Conservation (phyloP, 169 alveolate species). For the Pseudocohnilembus persalinus region DNA sequence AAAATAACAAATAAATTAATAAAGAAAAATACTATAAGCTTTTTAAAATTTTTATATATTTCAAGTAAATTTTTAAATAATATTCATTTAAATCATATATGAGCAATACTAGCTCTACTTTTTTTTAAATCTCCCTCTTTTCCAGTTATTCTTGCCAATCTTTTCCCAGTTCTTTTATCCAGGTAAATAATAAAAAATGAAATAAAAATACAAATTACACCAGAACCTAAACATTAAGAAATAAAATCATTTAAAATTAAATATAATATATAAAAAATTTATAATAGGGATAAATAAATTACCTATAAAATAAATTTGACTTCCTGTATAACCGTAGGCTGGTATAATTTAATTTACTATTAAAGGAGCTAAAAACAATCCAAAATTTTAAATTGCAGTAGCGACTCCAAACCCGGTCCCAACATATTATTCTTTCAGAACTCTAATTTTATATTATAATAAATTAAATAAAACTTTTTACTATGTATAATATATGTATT, state of each 20-base stretch:
- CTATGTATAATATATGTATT: too few species aligned
- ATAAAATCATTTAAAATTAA: too few species aligned
- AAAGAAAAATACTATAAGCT: too few species aligned
- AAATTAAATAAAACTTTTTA: too few species aligned
- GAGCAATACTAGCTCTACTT: background rate
- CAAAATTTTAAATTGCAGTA: slow-evolving; percentile 65
- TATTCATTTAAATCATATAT: background rate
- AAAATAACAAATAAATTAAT: too few species aligned
- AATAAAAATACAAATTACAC: background rate
- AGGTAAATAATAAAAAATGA: background rate
- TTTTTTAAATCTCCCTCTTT: background rate
- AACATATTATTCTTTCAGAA: slow-evolving; percentile 63
- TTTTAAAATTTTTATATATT: too few species aligned
- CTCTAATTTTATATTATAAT: too few species aligned
- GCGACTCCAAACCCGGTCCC: slow-evolving; percentile 88
- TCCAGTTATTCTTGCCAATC: background rate
- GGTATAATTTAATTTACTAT: background rate
- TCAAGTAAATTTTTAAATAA: too few species aligned
- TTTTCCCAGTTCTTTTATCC: background rate
- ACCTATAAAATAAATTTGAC: background rate
- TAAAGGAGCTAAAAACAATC: background rate
- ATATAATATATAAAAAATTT: too few species aligned
- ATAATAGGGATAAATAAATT: background rate
- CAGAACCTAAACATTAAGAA: background rate
- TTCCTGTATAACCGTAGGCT: background rate